Percentiles rank a stretch among this genome's conserved stretches.
phyloP scores from a whole-genome alignment of 805 yeast species.

The Saccharomycopsis sp. region DNA sequence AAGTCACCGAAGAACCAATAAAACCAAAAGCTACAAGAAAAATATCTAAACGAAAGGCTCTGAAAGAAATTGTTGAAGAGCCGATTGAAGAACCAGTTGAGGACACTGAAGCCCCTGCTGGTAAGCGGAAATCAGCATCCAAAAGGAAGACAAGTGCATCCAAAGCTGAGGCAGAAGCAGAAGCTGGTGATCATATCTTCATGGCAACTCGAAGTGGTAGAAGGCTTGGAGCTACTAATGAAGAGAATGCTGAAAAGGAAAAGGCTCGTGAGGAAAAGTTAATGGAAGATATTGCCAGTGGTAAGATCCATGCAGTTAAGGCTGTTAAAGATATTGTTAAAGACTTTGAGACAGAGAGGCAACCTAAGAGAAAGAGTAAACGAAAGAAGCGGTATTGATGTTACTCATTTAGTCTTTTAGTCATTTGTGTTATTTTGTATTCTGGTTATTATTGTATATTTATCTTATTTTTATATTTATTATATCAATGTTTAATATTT shows the following conservation, averaged over 20 bases:
- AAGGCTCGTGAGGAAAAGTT: slow-evolving; percentile 25
- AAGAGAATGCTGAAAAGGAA: slow-evolving; percentile 5
- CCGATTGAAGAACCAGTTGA: slow-evolving; percentile 2
- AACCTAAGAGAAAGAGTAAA: slow-evolving; percentile 2
- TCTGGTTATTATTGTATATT: not conserved
- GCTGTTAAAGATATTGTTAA: slow-evolving; percentile 8
- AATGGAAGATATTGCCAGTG: slow-evolving; percentile 22
- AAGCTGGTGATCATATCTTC: slow-evolving; percentile 15
- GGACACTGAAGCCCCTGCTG: not conserved
- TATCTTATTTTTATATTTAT: not conserved
- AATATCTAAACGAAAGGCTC: not conserved
- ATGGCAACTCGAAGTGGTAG: slow-evolving; percentile 17
- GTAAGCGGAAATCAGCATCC: not conserved
- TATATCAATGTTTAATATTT: too few relatives aligned
- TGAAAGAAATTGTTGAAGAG: not conserved
- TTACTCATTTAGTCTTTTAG: not conserved
- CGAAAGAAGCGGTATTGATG: slow-evolving; percentile 1
- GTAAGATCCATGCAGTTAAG: slow-evolving; percentile 8
- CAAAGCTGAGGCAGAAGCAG: slow-evolving; percentile 14
- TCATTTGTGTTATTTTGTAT: not conserved
- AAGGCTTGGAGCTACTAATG: slow-evolving; percentile 18
- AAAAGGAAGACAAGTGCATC: slow-evolving; percentile 5
- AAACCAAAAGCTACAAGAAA: not conserved
- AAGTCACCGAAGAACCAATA: not conserved
- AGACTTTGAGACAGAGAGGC: slow-evolving; percentile 5